Base-by-base conservation (phyloP, 495 filamentous ascomycete genomes). In the Neurospora tetraspora region DNA sequence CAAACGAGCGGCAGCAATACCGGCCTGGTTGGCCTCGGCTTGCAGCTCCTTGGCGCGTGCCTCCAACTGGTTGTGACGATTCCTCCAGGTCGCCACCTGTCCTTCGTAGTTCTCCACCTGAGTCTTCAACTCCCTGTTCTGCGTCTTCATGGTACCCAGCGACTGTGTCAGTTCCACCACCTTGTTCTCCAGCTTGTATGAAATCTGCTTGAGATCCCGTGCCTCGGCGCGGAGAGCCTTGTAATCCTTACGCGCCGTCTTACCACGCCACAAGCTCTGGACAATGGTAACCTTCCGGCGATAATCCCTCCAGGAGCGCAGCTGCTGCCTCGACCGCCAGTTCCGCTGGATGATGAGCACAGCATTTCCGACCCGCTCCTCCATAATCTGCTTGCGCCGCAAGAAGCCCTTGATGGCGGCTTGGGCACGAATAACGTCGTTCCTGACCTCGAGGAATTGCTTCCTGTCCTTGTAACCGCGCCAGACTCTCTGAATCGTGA, bases 101-200 rank as follows among this genome's bases (percentile, higher is more conserved):
- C 88, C 90, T 80, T 98, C 94, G 85, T 98, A 98, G 82, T 93
- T 98, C 80, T 98, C 93, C 39, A 98, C 90, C 82, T 98, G 95
- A 39, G 88, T 89, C 76, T 91, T 86, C 72, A 98, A 87, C 69
- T 89, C 88, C 84, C 95, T 97, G 86, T 98, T 98, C 81, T 97
- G 92, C 61, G 88, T 86, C 85, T 96, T 97, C 86, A 98, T 90
- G 39, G 93, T 90, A 77, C 95, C 94, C 79, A 98, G 81, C 70
- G 91, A 91, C 81, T 99, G 96, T 11, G 96, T 99, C 76, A 99
- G 86, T 83, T 99, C 96, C 71, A 98, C 93, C 71, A 99, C 96
- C 88, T 99, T 98, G 86, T 98, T 98, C 85, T 98, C 96, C 77
- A 99, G 83, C 85, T 96, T 98, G 85, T 98, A 98, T 16, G 94